These are phyloP conservation scores for Purpureocillium takamizusanense DNA, from an alignment of 2,329 filamentous ascomycete species.

Conservation along the genomic window DNA sequence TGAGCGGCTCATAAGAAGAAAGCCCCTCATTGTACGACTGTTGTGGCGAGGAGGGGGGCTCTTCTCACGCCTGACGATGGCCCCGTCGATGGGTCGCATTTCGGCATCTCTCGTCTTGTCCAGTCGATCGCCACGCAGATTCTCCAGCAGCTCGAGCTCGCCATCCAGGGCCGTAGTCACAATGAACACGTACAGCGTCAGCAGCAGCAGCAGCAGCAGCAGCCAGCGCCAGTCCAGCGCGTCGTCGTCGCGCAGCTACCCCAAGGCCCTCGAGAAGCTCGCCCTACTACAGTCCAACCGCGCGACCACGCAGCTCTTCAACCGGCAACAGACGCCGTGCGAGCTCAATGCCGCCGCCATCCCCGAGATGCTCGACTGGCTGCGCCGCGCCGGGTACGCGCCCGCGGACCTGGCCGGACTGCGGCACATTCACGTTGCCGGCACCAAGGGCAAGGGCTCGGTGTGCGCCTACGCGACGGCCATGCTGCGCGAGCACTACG, in stretches of 20 bases:
- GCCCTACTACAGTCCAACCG: slow-evolving; percentile 75
- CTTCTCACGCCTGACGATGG: too few species aligned
- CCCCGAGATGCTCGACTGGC: slow-evolving; percentile 75
- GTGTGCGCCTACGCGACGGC: slow-evolving; percentile 77
- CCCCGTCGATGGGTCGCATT: too few species aligned
- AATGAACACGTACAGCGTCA: too few species aligned
- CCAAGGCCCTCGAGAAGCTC: slow-evolving; percentile 65
- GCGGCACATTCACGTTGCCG: slow-evolving; percentile 70
- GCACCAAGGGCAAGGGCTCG: slow-evolving; percentile 91
- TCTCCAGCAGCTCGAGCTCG: too few species aligned
- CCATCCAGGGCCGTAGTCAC: too few species aligned
- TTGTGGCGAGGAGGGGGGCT: too few species aligned
- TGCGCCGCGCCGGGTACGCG: slow-evolving; percentile 65
- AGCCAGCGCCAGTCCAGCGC: slow-evolving; percentile 5
- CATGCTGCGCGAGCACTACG: slow-evolving; percentile 49
- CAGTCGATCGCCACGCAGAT: too few species aligned
- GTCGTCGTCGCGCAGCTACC: slow-evolving; percentile 30
- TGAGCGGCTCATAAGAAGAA: too few species aligned
- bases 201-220: too few species aligned
- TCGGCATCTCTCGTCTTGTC: too few species aligned
- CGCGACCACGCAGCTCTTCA: slow-evolving; percentile 47
- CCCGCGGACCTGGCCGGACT: slow-evolving; percentile 31
- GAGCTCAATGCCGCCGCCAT: slow-evolving; percentile 65
- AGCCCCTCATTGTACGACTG: too few species aligned
- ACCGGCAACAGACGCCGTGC: slow-evolving; percentile 33